A percentile compares a stretch with the other conserved stretches of the same genome.
Evolutionary conservation across 306 rosid species (phyloP).

Genomic region (Delonix regia): DNA sequence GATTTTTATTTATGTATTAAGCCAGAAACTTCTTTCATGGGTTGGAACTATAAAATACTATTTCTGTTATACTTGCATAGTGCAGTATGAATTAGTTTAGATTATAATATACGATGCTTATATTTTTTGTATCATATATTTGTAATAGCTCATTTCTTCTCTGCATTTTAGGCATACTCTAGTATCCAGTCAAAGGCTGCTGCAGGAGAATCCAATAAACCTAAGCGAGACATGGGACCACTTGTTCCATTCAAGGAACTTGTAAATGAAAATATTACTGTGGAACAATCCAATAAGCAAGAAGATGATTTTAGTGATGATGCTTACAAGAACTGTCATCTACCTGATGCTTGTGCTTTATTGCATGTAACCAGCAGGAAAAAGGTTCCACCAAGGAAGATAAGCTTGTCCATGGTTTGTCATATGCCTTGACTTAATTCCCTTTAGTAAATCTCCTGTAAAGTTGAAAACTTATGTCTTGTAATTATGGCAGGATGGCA

Average conservation of each 20-base stretch:
- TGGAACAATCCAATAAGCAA: slow-evolving; percentile 47
- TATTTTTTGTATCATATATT: slow-evolving; percentile 21
- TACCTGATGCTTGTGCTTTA: slow-evolving; percentile 70
- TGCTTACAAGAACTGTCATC: slow-evolving; percentile 42
- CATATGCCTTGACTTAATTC: slow-evolving; percentile 31
- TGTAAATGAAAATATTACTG: slow-evolving; percentile 49
- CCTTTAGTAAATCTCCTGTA: slow-evolving; percentile 23
- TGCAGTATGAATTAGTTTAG: slow-evolving; percentile 20
- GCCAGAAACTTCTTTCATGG: slow-evolving; percentile 15
- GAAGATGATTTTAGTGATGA: slow-evolving; percentile 48
- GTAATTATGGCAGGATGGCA: slow-evolving; percentile 62
- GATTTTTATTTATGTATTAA: neutral
- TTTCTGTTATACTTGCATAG: slow-evolving; percentile 12
- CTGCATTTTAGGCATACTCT: slow-evolving; percentile 52
- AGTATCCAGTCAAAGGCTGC: slow-evolving; percentile 59
- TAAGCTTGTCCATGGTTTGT: slow-evolving; percentile 66
- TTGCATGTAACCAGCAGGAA: slow-evolving; percentile 85
- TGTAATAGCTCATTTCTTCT: slow-evolving; percentile 27
- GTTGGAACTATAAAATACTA: slow-evolving; percentile 11
- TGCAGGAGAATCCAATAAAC: slow-evolving; percentile 47
- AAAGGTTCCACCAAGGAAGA: slow-evolving; percentile 64
- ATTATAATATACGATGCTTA: neutral
- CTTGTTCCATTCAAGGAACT: slow-evolving; percentile 84
- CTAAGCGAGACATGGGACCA: slow-evolving; percentile 58
- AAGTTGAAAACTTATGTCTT: slow-evolving; percentile 36